Base-by-base conservation (phyloP, 129 eudicot genomes). In the Smallanthus sonchifolius region DNA sequence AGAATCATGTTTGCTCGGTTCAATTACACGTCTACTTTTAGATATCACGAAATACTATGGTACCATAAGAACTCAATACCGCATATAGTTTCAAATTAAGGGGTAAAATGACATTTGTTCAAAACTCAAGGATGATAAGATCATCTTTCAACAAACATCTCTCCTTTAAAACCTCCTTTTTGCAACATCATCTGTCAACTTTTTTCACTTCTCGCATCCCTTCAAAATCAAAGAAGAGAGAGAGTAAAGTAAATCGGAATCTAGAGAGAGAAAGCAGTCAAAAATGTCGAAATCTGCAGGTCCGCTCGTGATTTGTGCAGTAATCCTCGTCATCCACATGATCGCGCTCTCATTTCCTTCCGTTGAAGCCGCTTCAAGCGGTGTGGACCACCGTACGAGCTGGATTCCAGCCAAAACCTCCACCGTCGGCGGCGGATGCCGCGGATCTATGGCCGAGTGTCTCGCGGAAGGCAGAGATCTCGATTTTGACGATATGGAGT, bases 381-480 rank as follows among this genome's bases (percentile, higher is more conserved):
- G 10, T 42, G 71, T 28, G 28, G 59, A 70, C 77, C 79, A 75
- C 73, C 52, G 24, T 4, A 48, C 71, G 10, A 45, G 69, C 8
- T 77, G 73, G 75, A 51, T 78, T 62, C 76, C 83, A 14, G 34
- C 83, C 40, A 70, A 75, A 49, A 35, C 72, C 6, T 38, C 56
- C 56, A 52, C 60, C 28, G 30, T 7, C 32, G 10, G 7, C 32
- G 56, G 7, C 77, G 40, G 56, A 4, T 81, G 88, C 76, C 56
- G 42, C 9, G 91, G 84, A 57, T 86, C 91, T 17, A 82, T 77
- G 63, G 85, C 75, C 2, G 89, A 82, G 34, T 84, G 91, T 42
- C 61, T 84, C 8, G 75, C 72, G 2, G 80, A 69, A 60, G 78
- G 73, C 30, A 77, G 44, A 36, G 86, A 68, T 55, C 85, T 76